Evolutionary conservation across 2,329 filamentous ascomycete species (phyloP), one percentile per base, ranked within the genome.

Genomic region (Epicoccum nigrum): DNA sequence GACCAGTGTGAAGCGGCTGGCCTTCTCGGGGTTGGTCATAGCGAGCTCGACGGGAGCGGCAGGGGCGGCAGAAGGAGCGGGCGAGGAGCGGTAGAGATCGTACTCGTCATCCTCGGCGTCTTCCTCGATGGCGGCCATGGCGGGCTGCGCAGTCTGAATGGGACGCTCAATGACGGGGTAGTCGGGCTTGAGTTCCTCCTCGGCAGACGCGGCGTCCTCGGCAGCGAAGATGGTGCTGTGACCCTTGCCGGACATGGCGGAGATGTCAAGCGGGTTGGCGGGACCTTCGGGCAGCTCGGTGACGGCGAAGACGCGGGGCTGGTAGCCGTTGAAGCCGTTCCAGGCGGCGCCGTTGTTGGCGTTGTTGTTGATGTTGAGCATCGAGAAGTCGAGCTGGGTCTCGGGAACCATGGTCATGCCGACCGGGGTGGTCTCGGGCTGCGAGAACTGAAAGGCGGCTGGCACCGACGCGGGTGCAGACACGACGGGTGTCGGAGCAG

Each of bases 401-500:
- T 96, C 91, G 1, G 91, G 90, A 38, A 95, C 85, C 82, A 92
- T 88, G 51, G 88, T 85, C 82, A 96, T 89, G 67, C 86, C 86
- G 59, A 92, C 76, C 51, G 84, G 82, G 20, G 77, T 72, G 60
- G 74, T 87, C 69, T 89, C 86, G 58, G 86, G 47, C 47, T 68
- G 68, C 34, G 69, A 64, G 53, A 70, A 77, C 46, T 80, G 74
- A 32, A 76, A 73, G 33, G 74, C 74, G 59, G 86, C 86, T 5
- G 85, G 79, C 15, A 53, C 56, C 7, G 83, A 82, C 4, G 83
- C 69, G 56, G 70, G 58, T 34, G 69, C 63, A 20, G 69, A 54
- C 7, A 62, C 61, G 33, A 65, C 58, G 8, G 69, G 64, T 7
- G 65, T 65, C n/a, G 71, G 60, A 25, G 65, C 56, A 1, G 64